A percentile compares a stretch with the other conserved stretches of the same genome.
phyloP scores from a whole-genome alignment of 163 green algal genomes.

The Trebouxiophyceae sp. region DNA sequence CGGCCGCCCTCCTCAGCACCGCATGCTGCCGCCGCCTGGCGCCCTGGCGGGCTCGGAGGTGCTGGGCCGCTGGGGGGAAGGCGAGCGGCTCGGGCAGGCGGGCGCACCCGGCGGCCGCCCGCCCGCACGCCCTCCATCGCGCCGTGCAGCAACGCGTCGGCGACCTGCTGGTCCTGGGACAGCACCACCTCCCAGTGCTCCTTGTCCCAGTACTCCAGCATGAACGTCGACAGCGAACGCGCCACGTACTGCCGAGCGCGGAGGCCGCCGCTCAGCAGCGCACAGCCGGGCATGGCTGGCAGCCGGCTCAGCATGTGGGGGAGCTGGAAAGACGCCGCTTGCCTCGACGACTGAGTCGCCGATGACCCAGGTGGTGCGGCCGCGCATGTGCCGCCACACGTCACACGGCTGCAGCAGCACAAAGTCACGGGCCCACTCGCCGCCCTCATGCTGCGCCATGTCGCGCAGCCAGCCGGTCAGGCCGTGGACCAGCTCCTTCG shows the following conservation, averaged over 20 bases:
- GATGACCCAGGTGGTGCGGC: not conserved
- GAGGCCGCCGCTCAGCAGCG: no score
- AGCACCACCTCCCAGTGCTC: not conserved
- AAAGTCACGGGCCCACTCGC: not conserved
- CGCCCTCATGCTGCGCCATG: not conserved
- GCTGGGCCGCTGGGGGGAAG: no score
- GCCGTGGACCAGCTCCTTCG: not conserved
- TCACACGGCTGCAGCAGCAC: not conserved
- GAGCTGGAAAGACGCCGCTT: no score
- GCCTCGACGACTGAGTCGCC: not conserved
- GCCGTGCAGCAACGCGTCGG: not conserved
- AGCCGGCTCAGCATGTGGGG: no score
- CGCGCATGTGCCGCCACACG: not conserved
- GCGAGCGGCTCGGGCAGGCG: no score
- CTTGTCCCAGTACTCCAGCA: conserved; percentile 1
- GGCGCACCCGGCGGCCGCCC: not conserved
- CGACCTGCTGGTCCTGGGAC: not conserved
- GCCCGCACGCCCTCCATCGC: not conserved
- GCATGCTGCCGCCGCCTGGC: no score
- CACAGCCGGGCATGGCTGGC: no score
- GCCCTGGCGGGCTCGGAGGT: no score
- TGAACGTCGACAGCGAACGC: not conserved
- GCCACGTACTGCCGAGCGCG: not conserved
- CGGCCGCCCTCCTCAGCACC: no score
- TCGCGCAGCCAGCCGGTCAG: not conserved